Percentiles rank a stretch among this genome's conserved stretches.
Evolutionary conservation across 1,284 basidiomycete species (phyloP).

Genomic region (Cryptococcus neoformans): DNA sequence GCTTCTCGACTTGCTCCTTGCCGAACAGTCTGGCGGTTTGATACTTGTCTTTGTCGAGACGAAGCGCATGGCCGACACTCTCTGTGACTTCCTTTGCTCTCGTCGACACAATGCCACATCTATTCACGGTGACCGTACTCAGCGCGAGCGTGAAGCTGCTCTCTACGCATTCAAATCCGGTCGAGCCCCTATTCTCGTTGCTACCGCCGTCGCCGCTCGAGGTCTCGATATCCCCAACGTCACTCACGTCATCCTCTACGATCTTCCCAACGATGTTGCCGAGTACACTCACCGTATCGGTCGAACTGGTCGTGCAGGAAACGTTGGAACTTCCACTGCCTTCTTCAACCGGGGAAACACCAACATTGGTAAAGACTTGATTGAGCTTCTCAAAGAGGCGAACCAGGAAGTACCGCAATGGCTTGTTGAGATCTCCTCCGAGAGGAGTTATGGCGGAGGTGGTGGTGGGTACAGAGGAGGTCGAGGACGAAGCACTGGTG

Average conservation of each 20-base stretch:
- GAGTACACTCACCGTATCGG: conserved; percentile 99
- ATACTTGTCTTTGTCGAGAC: conserved; percentile 99
- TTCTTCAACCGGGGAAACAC: conserved; percentile 93
- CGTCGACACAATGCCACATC: conserved; percentile 88
- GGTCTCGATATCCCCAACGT: conserved; percentile 99
- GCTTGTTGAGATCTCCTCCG: conserved; percentile 82
- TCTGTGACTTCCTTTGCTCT: conserved; percentile 90
- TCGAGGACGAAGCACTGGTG: conserved; percentile 52
- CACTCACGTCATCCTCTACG: conserved; percentile 93
- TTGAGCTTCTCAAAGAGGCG: conserved; percentile 79
- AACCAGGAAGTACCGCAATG: conserved; percentile 89
- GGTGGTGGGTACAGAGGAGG: conserved; percentile 58
- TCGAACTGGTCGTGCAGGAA: conserved; percentile 98
- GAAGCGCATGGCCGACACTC: conserved; percentile 98
- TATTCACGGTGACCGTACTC: conserved; percentile 97
- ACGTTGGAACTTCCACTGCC: conserved; percentile 91
- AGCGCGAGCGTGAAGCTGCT: conserved; percentile 95
- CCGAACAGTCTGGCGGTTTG: conserved; percentile 70
- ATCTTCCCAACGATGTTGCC: conserved; percentile 97
- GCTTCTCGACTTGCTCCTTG: conserved; percentile 87
- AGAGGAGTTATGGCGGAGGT: conserved; percentile 65
- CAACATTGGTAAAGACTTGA: conserved; percentile 85
- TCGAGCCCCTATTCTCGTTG: conserved; percentile 93
- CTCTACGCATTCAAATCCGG: conserved; percentile 94
- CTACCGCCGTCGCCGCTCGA: conserved; percentile 97